Evolutionary conservation across 179 eudicot genomes (phyloP).

Genomic region (Dionaea muscipula): DNA sequence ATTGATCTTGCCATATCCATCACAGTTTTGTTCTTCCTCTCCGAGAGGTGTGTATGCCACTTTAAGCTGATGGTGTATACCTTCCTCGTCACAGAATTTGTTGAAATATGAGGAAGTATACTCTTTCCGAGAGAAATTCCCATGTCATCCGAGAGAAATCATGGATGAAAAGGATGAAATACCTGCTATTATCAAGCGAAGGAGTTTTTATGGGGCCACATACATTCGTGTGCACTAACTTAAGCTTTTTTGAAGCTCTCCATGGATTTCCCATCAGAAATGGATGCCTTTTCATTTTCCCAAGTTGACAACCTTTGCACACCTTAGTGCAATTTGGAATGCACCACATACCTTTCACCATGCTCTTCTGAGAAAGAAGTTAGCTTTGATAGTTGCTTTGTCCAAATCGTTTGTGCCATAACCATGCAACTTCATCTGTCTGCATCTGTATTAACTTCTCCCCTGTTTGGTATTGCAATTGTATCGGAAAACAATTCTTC

Average conservation of each 20-base stretch:
- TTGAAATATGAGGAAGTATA: constrained; percentile 1
- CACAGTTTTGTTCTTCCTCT: constrained; percentile 3
- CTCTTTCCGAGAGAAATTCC: constrained; percentile 8
- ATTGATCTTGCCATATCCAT: constrained; percentile 7
- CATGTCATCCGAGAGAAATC: constrained; percentile 10
- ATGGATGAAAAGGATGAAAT: constrained; percentile 12
- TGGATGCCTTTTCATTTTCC: not conserved
- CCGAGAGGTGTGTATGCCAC: not conserved
- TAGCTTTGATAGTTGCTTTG: not conserved
- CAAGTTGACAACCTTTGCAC: constrained; percentile 7
- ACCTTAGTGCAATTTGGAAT: not conserved
- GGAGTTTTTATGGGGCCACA: constrained; percentile 10
- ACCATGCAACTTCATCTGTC: not conserved
- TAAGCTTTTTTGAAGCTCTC: constrained; percentile 4
- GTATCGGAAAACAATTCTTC: constrained; percentile 2
- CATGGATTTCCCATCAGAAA: not conserved
- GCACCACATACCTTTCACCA: not conserved
- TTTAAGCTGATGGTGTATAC: not conserved
- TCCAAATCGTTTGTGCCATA: constrained; percentile 8
- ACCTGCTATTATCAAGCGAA: not conserved
- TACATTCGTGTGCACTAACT: constrained; percentile 10
- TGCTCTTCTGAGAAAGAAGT: not conserved
- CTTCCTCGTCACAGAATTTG: constrained; percentile 6
- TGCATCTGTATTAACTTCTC: not conserved
- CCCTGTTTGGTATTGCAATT: not conserved